phyloP scores from a whole-genome alignment of 2,329 filamentous ascomycete genomes.

The Pseudopithomyces maydicus region DNA sequence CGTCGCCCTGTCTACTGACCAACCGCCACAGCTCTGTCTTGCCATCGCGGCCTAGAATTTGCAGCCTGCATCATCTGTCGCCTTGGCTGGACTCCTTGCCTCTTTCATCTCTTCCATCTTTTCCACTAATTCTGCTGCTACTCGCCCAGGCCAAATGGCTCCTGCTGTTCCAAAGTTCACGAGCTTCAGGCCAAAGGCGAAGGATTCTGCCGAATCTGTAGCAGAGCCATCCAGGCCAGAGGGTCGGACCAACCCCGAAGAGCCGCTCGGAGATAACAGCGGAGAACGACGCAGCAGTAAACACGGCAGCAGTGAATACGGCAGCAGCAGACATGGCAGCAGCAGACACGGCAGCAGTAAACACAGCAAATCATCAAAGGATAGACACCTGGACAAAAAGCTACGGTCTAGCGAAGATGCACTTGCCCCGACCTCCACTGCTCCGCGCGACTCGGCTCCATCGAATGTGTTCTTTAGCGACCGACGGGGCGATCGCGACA shows the following conservation, averaged over 20 bases:
- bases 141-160: constrained; percentile 20
- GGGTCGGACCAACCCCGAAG: not conserved
- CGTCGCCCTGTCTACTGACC: not conserved
- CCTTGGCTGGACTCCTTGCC: too few species aligned
- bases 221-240: not conserved
- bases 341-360: not conserved
- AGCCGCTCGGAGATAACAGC: not conserved
- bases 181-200: constrained; percentile 68
- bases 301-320: not conserved
- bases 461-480: constrained; percentile 55
- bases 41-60: not conserved
- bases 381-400: not conserved
- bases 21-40: not conserved
- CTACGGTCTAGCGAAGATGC: not conserved
- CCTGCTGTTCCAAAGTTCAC: constrained; percentile 69
- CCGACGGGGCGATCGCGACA: constrained; percentile 75
- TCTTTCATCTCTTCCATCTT: too few species aligned
- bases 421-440: not conserved
- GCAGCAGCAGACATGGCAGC: not conserved
- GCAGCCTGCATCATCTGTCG: too few species aligned
- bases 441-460: constrained; percentile 4
- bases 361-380: not conserved
- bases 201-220: constrained; percentile 16
- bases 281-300: not conserved
- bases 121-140: not conserved